A percentile compares a stretch with the other conserved stretches of the same genome.
phyloP scores from a whole-genome alignment of 2,329 filamentous ascomycete species.

The Xylariaceae sp. region DNA sequence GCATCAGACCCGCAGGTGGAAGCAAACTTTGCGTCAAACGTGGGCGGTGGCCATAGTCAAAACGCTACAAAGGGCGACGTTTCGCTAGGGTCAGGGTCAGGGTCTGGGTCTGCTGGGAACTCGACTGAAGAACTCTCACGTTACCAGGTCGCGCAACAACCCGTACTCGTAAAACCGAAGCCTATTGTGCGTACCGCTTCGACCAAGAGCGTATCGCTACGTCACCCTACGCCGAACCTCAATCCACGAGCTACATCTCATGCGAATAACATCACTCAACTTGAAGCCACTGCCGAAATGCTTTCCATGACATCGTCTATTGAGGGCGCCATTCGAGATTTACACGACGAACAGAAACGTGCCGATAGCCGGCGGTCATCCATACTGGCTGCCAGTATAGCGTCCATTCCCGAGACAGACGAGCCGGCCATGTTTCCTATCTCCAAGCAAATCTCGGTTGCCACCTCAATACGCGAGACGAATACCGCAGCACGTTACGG shows the following conservation, averaged over 20 bases:
- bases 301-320: slow-evolving; percentile 78
- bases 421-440: slow-evolving; percentile 44
- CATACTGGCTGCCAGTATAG: slow-evolving; percentile 58
- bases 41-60: slow-evolving; percentile 19
- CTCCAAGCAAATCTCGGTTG: slow-evolving; percentile 55
- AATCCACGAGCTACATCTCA: slow-evolving; percentile 67
- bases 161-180: slow-evolving; percentile 42
- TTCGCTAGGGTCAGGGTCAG: neutral
- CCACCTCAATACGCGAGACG: slow-evolving; percentile 71
- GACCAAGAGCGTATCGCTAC: slow-evolving; percentile 53
- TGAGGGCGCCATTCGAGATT: slow-evolving; percentile 76
- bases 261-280: slow-evolving; percentile 71
- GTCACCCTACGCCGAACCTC: slow-evolving; percentile 68
- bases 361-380: slow-evolving; percentile 72
- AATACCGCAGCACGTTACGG: slow-evolving; percentile 72
- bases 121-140: slow-evolving; percentile 24
- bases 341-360: slow-evolving; percentile 74
- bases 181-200: slow-evolving; percentile 58
- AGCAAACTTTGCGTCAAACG: slow-evolving; percentile 27
- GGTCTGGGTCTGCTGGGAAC: slow-evolving; percentile 6
- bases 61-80: slow-evolving; percentile 13
- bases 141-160: slow-evolving; percentile 26
- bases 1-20: slow-evolving; percentile 13
- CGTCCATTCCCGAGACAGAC: slow-evolving; percentile 43
- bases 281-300: slow-evolving; percentile 78